These are phyloP conservation scores for Simplicillium sp. DNA, from an alignment of 2,329 filamentous ascomycete genomes.

Conservation along the genomic window DNA sequence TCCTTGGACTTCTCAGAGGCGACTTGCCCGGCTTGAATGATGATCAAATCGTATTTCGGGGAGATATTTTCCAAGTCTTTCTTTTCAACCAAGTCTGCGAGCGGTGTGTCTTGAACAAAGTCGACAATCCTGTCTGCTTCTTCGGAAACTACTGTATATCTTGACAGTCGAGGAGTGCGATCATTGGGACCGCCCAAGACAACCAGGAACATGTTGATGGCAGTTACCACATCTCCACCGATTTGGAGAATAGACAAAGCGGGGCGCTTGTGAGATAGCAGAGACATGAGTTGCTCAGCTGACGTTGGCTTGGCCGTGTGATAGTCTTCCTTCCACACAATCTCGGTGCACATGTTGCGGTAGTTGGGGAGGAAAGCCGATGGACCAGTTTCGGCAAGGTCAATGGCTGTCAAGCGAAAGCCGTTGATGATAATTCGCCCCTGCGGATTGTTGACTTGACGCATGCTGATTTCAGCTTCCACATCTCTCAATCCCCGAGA, in stretches of 20 bases:
- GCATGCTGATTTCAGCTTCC: constrained; percentile 33
- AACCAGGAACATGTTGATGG: no score
- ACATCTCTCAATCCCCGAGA: constrained; percentile 26
- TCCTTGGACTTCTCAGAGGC: no score
- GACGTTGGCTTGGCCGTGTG: constrained; percentile 12
- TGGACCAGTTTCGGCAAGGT: constrained; percentile 17
- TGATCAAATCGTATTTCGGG: no score
- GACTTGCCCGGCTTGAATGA: no score
- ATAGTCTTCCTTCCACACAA: constrained; percentile 35
- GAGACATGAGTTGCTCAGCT: constrained; percentile 17
- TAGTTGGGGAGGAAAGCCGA: constrained; percentile 36
- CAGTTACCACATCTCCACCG: constrained; percentile 9
- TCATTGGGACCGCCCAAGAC: no score
- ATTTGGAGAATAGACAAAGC: constrained; percentile 28
- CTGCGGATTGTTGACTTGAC: constrained; percentile 18
- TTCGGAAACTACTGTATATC: no score
- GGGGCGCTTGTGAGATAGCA: constrained; percentile 29
- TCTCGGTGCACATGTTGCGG: constrained; percentile 36
- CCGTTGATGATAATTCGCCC: constrained; percentile 34
- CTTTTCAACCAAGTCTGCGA: no score
- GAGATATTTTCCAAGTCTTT: no score
- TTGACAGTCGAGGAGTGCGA: no score
- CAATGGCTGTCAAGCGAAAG: constrained; percentile 29
- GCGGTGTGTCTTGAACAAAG: no score
- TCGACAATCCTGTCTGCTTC: no score